Evolutionary conservation across 768 basidiomycete genomes (phyloP).

Genomic region (Tulasnella sp.): DNA sequence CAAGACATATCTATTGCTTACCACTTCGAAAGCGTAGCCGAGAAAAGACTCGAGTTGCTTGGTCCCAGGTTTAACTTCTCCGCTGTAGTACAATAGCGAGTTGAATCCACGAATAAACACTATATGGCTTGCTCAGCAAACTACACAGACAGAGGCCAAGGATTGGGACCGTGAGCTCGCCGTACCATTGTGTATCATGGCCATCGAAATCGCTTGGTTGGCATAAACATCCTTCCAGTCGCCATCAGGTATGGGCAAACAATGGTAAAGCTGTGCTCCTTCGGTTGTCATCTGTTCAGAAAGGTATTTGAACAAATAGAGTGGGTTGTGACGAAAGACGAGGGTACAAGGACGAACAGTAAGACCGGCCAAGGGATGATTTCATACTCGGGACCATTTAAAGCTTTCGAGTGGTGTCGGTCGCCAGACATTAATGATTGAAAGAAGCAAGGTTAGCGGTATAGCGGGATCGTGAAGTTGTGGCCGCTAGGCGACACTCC

Average conservation of each 20-base stretch:
- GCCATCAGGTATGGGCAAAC: slow-evolving; percentile 9
- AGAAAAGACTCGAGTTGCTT: neutral
- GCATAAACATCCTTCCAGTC: slow-evolving; percentile 7
- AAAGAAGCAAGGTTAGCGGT: too few relatives aligned
- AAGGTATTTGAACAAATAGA: neutral
- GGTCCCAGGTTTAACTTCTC: neutral
- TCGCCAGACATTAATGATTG: too few relatives aligned
- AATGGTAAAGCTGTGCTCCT: neutral
- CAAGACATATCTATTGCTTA: neutral
- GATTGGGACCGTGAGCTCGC: neutral
- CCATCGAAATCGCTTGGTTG: slow-evolving; percentile 17
- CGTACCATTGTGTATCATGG: slow-evolving; percentile 6
- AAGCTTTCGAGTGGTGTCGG: too few relatives aligned
- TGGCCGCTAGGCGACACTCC: too few relatives aligned
- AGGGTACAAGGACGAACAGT: too few relatives aligned
- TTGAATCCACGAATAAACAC: neutral
- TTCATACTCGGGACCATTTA: too few relatives aligned
- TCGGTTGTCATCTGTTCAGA: neutral
- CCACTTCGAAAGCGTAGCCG: neutral
- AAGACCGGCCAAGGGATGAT: too few relatives aligned
- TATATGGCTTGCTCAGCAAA: neutral
- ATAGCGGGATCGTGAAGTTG: too few relatives aligned
- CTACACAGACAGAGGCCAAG: neutral
- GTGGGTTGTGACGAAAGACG: neutral
- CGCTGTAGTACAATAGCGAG: neutral